A percentile compares a stretch with the other conserved stretches of the same genome.
Evolutionary conservation across 257 asterid genomes (phyloP).

Genomic region (Nicotiana attenuata): DNA sequence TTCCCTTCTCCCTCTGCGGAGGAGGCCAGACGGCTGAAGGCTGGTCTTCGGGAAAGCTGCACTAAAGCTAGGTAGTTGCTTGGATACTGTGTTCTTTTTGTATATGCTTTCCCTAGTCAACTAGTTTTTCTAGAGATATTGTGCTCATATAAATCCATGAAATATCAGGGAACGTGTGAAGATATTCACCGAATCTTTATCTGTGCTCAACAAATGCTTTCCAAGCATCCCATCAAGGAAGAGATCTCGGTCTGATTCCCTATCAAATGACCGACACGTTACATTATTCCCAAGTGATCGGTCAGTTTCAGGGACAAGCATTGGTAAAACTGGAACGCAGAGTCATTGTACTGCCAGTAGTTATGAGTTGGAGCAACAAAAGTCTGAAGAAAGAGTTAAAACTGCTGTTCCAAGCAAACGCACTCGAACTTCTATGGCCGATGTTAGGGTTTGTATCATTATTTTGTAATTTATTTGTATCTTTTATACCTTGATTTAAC

Average conservation of each 20-base stretch:
- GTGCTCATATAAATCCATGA: slow-evolving; percentile 8
- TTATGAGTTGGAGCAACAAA: slow-evolving; percentile 67
- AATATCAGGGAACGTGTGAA: slow-evolving; percentile 79
- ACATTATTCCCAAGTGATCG: slow-evolving; percentile 56
- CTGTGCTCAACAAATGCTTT: slow-evolving; percentile 78
- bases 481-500: not conserved
- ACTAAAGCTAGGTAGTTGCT: slow-evolving; percentile 69
- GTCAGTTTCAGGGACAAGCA: slow-evolving; percentile 44
- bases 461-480: not conserved
- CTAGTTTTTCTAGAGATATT: slow-evolving; percentile 15
- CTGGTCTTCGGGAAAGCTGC: slow-evolving; percentile 66
- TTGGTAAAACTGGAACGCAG: slow-evolving; percentile 57
- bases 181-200: slow-evolving; percentile 72
- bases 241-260: slow-evolving; percentile 75
- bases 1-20: slow-evolving; percentile 58
- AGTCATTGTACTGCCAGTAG: slow-evolving; percentile 54
- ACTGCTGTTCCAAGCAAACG: slow-evolving; percentile 73
- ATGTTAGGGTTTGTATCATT: slow-evolving; percentile 51
- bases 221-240: slow-evolving; percentile 75
- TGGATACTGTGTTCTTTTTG: not conserved
- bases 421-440: slow-evolving; percentile 82
- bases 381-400: slow-evolving; percentile 62
- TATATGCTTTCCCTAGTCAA: slow-evolving; percentile 12
- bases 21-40: slow-evolving; percentile 70
- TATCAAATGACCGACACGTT: slow-evolving; percentile 63